phyloP scores from a whole-genome alignment of 345 rosid species.

The Gossypium thurberi region DNA sequence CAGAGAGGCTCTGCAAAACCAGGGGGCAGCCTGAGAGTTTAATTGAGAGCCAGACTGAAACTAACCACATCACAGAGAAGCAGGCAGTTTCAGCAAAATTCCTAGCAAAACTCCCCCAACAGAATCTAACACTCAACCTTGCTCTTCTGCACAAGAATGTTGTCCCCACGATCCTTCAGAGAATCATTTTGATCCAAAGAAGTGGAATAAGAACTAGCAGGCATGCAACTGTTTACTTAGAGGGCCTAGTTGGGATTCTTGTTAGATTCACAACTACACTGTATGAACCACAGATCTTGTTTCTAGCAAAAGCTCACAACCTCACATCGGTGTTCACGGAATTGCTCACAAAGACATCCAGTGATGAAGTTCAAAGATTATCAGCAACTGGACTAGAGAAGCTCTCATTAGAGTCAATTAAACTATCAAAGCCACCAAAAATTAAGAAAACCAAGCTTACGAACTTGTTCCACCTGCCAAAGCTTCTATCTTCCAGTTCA shows the following conservation, averaged over 20 bases:
- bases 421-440: conserved; percentile 48
- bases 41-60: conserved; percentile 33
- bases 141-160: conserved; percentile 45
- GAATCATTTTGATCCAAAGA: conserved; percentile 45
- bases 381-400: conserved; percentile 78
- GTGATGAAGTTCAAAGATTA: conserved; percentile 76
- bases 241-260: conserved; percentile 74
- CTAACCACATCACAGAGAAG: conserved; percentile 52
- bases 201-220: conserved; percentile 56
- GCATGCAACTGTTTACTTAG: conserved; percentile 60
- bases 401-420: conserved; percentile 60
- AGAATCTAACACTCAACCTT: conserved; percentile 68
- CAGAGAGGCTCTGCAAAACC: conserved; percentile 69
- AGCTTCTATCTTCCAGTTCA: conserved; percentile 38
- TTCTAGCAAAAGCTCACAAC: conserved; percentile 57
- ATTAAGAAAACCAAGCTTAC: conserved; percentile 35
- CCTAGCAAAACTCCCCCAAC: conserved; percentile 76
- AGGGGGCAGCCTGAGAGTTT: conserved; percentile 72
- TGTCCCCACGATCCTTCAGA: conserved; percentile 51
- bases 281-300: conserved; percentile 58
- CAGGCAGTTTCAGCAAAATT: conserved; percentile 68
- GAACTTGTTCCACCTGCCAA: conserved; percentile 39
- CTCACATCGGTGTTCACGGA: conserved; percentile 67
- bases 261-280: conserved; percentile 83
- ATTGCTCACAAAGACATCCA: conserved; percentile 61